Evolutionary conservation across 805 yeast genomes (phyloP).

Genomic region (Yamadazyma philogaea): DNA sequence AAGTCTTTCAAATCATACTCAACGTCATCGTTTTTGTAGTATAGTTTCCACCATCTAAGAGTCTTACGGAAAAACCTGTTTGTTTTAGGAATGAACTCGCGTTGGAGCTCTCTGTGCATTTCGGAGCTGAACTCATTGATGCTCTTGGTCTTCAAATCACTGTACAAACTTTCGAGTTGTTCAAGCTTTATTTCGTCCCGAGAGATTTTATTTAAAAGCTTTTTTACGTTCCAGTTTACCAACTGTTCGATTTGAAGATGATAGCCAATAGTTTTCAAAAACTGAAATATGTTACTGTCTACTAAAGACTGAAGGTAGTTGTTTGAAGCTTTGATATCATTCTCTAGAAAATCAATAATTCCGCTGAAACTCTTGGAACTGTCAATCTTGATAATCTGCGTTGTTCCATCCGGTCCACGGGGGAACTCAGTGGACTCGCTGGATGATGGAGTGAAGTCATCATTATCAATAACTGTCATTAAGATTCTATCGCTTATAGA

Average conservation of each 20-base stretch:
- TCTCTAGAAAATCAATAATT: conserved; percentile 24
- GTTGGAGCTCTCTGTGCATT: conserved; percentile 37
- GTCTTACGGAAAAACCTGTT: conserved; percentile 25
- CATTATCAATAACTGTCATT: conserved; percentile 37
- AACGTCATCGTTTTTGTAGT: conserved; percentile 40
- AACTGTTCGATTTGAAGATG: conserved; percentile 22
- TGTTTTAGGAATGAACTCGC: conserved; percentile 31
- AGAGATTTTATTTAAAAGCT: conserved; percentile 16
- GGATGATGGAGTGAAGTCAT: conserved; percentile 35
- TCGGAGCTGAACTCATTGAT: conserved; percentile 26
- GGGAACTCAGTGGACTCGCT: conserved; percentile 27
- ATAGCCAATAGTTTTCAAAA: conserved; percentile 29
- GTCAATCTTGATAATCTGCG: conserved; percentile 31
- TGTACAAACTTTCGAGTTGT: conserved; percentile 17
- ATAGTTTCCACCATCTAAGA: conserved; percentile 43
- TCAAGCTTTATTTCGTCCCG: conserved; percentile 14
- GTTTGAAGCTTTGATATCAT: conserved; percentile 32
- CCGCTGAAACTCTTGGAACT: conserved; percentile 27
- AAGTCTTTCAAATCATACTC: conserved; percentile 42
- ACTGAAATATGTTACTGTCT: conserved; percentile 36
- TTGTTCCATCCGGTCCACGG: conserved; percentile 13
- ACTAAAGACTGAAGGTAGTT: conserved; percentile 27
- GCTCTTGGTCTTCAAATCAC: conserved; percentile 21
- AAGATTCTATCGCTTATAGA: conserved; percentile 22
- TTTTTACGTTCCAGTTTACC: conserved; percentile 21